Evolutionary conservation across 2,329 filamentous ascomycete species (phyloP), one percentile per base, ranked within the genome.

Genomic region (Sclerotinia trifoliorum): DNA sequence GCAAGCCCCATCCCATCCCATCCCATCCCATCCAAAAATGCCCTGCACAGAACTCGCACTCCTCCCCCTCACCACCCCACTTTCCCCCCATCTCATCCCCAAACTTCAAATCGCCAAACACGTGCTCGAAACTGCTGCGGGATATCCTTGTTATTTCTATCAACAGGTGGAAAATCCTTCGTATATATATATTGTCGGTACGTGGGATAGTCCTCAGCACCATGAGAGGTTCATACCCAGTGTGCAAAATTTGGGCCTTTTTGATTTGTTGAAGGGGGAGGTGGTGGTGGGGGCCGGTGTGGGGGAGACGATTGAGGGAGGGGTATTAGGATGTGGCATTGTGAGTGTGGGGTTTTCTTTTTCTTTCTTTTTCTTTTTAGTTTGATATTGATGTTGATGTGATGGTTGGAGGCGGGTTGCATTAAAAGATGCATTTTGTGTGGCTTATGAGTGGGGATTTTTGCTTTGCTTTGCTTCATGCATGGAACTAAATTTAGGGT

Each of bases 201-300:
- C 78, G 69, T 84, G 82, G 82, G 75, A 78, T 1, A 82, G 79
- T 3, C 72, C 81, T 3, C 74, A 74, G 1, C 77, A 79, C 64
- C 82, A 84, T 67, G 73, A 79, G 1, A 74, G 78, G 1, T 84
- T 82, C 76, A 79, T 84, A 5, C 78, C 79, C 0, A 79, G 80
- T 0, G 55, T 73, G 17, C 77, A 76, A 0, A 84, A 84, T 67
- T 79, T 81, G 70, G 73, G 73, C 1, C 19, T 82, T 2, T 72
- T 84, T 2, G 71, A 73, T 13, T 70, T 73, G 24, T 69, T 84
- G 4, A 74, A 78, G 56, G 78, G 77, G 7, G 73, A 77, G 21
- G 56, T 73, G 29, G 19, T 29, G 11, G 48, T 57, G 15, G 54
- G 39, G 24, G n/a, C 83, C 7, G 60, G 67, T 21, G 26, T 56